Base-by-base conservation (phyloP, 2,329 filamentous ascomycete species). In the Fusarium nematophilum region DNA sequence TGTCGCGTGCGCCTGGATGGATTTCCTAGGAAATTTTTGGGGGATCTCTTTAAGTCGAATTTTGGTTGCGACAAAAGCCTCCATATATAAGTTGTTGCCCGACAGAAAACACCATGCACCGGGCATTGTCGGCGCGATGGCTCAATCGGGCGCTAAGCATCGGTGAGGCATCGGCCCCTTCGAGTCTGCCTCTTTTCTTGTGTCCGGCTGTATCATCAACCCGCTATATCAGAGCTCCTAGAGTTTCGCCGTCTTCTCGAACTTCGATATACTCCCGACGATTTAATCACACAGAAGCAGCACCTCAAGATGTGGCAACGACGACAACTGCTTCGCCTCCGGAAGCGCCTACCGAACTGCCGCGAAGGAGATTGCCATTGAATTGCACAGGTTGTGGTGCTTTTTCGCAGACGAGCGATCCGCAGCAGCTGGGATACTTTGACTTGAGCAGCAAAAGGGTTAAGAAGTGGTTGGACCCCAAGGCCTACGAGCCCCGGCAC, bases 361-460 rank as follows among this genome's bases (percentile, higher is more conserved):
- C 59, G 4, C 47, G 31, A 10, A 68, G 71, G 31, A 65, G 62
- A 37, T 75, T 90, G 2, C 87, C 88, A 0, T 66, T 79, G 9
- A 84, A 83, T 60, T 90, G 88, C 65, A 79, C 80, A 10, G 88
- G 88, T 29, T 90, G 88, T 69, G 88, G 88, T 37, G 87, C 87
- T 11, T 79, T 88, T 64, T 79, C 85, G 38, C 88, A 90, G 70
- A 86, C 81, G 1, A 70, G 71, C 0, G 72, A 83, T 14, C 72
- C 82, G 1, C 72, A 81, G 23, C 75, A 82, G 55, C 76, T 88
- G 6, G 85, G 85, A 4, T 88, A 83, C 71, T 90, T 81, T 68
- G 78, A 83, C 53, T 51, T 83, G 23, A 72, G 70, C 29, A 81
- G 83, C 59, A 86, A 78, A 64, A 76, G 79, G 2, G 80, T 88